A percentile compares a stretch with the other conserved stretches of the same genome.
phyloP scores from a whole-genome alignment of 306 rosid species.

The cucumber (Cucumis sativus) region Cucumber_9930_V3 NC_026655.2:4742501-4743000 shows the following conservation, averaged over 20 bases:
- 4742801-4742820: conserved; percentile 55
- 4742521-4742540: conserved; percentile 50
- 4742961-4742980: conserved; percentile 69
- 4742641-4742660: conserved; percentile 69
- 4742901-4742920: conserved; percentile 29
- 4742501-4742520: conserved; percentile 49
- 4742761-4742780: conserved; percentile 56
- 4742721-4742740: conserved; percentile 39
- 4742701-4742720: conserved; percentile 33
- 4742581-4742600: conserved; percentile 35
- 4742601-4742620: conserved; percentile 56
- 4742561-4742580: conserved; percentile 53
- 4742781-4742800: conserved; percentile 60
- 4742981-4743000: conserved; percentile 49
- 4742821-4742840: conserved; percentile 41
- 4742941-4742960: conserved; percentile 73
- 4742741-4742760: conserved; percentile 60
- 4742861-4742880: conserved; percentile 74
- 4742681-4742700: conserved; percentile 42
- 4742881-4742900: conserved; percentile 57
- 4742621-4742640: conserved; percentile 48
- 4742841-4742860: conserved; percentile 76
- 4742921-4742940: conserved; percentile 41
- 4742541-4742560: conserved; percentile 56
- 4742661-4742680: conserved; percentile 55